Base-by-base conservation (phyloP, 306 rosid genomes). In the Glycyrrhiza uralensis region DNA sequence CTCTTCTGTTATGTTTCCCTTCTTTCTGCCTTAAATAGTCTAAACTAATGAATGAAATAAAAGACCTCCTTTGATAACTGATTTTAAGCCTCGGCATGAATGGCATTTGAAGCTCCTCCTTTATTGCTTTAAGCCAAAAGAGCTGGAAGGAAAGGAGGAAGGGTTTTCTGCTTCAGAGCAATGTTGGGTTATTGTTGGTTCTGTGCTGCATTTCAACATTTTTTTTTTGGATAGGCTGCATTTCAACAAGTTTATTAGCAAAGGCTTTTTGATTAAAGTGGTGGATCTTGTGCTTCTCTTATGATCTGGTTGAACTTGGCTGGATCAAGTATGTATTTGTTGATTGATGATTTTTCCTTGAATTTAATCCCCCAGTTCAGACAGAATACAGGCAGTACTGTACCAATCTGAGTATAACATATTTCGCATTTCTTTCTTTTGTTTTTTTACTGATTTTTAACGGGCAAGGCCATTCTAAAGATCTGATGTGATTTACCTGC, bases 101-200 rank as follows among this genome's bases (percentile, higher is more conserved):
- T 62, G 60, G 61, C 55, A 71, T 76, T 63, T 58, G 66, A 71
- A 83, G 64, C 72, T 47, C 20, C 72, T 47, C 20, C 56, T 56
- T 57, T 49, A 62, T 50, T 65, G 35, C 64, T 46, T 50, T 75
- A 44, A n/a, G 74, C 74, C 24, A 30, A n/a, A 35, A 52, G 47
- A 54, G 67, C 60, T 62, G 33, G 52, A 30, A 54, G 33, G 52
- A 30, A 54, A 55, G 67, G 72, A 46, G 62, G 75, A 69, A 29
- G 7, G 10, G 28, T 59, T 38, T 42, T 68, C 39, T 45, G 47
- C 68, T 68, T 69, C 67, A 33, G 52, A 51, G 59, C 72, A 24
- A 13, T 49, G 30, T 26, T 73, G 58, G 59, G n/a, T n/a, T n/a
- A 58, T 58, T 54, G 8, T 19, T 73, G 70, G 56, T 41, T 72